These are phyloP conservation scores for Neurospora sp. DNA, from an alignment of 495 filamentous ascomycete species.

Conservation along the genomic window DNA sequence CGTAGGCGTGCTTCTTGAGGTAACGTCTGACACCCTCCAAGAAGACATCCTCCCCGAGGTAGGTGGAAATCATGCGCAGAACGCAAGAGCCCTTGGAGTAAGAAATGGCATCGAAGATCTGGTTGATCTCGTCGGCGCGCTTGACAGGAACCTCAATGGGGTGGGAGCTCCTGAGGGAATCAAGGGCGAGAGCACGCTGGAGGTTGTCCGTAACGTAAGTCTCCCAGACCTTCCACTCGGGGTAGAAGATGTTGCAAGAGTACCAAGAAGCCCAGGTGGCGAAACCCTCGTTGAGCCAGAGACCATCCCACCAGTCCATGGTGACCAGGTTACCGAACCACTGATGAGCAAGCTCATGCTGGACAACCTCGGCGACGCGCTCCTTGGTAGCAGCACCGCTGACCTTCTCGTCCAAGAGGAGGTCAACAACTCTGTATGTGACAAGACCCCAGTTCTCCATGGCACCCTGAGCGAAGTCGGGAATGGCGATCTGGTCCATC, in stretches of 20 bases:
- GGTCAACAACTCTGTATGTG: conserved; percentile 85
- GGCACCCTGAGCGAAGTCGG: conserved; percentile 83
- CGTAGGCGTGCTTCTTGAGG: conserved; percentile 89
- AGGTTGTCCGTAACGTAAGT: conserved; percentile 84
- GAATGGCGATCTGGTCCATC: conserved; percentile 98
- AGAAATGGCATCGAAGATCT: conserved; percentile 97
- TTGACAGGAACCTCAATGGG: conserved; percentile 96
- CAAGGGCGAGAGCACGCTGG: conserved; percentile 75
- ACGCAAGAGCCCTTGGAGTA: conserved; percentile 96
- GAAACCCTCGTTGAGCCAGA: conserved; percentile 98
- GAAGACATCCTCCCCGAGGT: conserved; percentile 87
- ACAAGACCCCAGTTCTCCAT: conserved; percentile 99
- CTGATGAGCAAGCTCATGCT: conserved; percentile 96
- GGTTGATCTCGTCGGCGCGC: conserved; percentile 89
- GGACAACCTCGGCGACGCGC: conserved; percentile 85
- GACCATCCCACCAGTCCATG: conserved; percentile 98
- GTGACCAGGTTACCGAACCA: conserved; percentile 99
- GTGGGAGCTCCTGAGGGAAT: conserved; percentile 89
- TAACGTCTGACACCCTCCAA: conserved; percentile 86
- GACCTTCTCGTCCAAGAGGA: conserved; percentile 85
- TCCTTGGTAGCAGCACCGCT: conserved; percentile 89
- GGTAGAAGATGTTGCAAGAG: conserved; percentile 78
- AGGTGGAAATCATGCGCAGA: conserved; percentile 93
- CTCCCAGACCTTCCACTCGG: conserved; percentile 99
- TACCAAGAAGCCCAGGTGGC: conserved; percentile 79